These are phyloP conservation scores for Leccinum variicolor DNA, from an alignment of 768 basidiomycete species.

Conservation along the genomic window DNA sequence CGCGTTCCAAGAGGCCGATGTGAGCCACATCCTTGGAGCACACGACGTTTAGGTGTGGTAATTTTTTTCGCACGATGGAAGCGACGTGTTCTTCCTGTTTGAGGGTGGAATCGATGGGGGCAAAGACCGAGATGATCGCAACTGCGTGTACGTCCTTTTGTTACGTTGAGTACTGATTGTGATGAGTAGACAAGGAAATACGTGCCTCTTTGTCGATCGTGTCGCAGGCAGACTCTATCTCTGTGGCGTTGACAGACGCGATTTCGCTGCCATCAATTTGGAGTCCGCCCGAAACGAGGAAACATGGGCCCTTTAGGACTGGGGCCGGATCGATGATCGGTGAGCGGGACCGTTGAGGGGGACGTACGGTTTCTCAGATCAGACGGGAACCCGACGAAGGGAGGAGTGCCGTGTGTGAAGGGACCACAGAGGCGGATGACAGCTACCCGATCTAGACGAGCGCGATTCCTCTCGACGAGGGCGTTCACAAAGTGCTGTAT, in stretches of 20 bases:
- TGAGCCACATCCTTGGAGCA: slow-evolving; percentile 56
- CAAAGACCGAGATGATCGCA: slow-evolving; percentile 47
- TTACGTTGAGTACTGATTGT: slow-evolving; percentile 4
- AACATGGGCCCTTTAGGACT: slow-evolving; percentile 30
- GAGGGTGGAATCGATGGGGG: slow-evolving; percentile 43
- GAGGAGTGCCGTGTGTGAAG: slow-evolving; percentile 55
- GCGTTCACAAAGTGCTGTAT: slow-evolving; percentile 54
- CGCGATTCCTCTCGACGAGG: slow-evolving; percentile 52
- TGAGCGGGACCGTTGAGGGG: slow-evolving; percentile 3
- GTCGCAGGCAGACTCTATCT: slow-evolving; percentile 44
- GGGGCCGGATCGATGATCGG: neutral
- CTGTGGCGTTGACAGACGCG: slow-evolving; percentile 36
- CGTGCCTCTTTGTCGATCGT: slow-evolving; percentile 33
- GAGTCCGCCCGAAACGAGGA: slow-evolving; percentile 36
- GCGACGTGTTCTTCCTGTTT: slow-evolving; percentile 48
- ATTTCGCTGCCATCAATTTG: slow-evolving; percentile 52
- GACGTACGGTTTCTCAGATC: slow-evolving; percentile 30
- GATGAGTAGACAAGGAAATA: neutral
- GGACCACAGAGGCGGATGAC: slow-evolving; percentile 62
- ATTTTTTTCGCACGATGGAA: slow-evolving; percentile 38
- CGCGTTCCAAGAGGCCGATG: slow-evolving; percentile 58
- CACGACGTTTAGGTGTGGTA: slow-evolving; percentile 44
- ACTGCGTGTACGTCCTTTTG: slow-evolving; percentile 29
- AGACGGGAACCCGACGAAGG: slow-evolving; percentile 50
- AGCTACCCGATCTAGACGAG: slow-evolving; percentile 55